Evolutionary conservation across 495 filamentous ascomycete species (phyloP), one percentile per base, ranked within the genome.

Genomic region (Xylaria nigripes): DNA sequence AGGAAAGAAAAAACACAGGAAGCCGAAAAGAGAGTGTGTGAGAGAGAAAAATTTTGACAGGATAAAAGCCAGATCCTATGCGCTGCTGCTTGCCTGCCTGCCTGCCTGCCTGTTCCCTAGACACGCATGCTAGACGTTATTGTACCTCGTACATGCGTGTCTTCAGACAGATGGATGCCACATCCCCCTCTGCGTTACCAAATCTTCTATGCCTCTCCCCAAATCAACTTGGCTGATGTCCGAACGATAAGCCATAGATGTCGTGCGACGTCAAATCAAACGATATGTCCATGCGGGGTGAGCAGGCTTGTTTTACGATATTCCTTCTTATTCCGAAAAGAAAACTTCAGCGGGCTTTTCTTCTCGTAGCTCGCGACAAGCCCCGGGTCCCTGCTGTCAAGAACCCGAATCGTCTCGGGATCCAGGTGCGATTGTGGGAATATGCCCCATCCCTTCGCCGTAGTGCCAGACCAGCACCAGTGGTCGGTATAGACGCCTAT

Each of bases 401-500:
- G 48, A 6, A 64, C 67, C 45, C 48, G 56, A 24, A 71, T 56
- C 43, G 68, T 63, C 44, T 53, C 57, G 1, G 68, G 63, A 30
- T 71, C 70, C n/a, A 74, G 59, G 45, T 68, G 67, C 18, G 64
- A 66, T 48, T 68, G 55, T n/a, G 74, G 76, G 58, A 77, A 77
- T 13, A 76, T 44, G 3, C 76, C 76, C 67, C 63, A 73, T 22
- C 70, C 71, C 56, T 72, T 75, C 9, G 60, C 47, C 16, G 69
- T 76, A 5, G 63, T 65, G 21, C 76, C 76, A 0, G 72, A 69
- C 73, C 73, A 77, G 58, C 74, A 77, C 76, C 76, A 79, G 36
- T 76, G 71, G 30, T 76, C 69, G 8, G 47, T 49, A 34, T 68
- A 63, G 1, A 58, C 55, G 57, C 62, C 71, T 73, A 40, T 24